Conservation (phyloP, 2,329 filamentous ascomycete species). For the Botrytis fabae region DNA sequence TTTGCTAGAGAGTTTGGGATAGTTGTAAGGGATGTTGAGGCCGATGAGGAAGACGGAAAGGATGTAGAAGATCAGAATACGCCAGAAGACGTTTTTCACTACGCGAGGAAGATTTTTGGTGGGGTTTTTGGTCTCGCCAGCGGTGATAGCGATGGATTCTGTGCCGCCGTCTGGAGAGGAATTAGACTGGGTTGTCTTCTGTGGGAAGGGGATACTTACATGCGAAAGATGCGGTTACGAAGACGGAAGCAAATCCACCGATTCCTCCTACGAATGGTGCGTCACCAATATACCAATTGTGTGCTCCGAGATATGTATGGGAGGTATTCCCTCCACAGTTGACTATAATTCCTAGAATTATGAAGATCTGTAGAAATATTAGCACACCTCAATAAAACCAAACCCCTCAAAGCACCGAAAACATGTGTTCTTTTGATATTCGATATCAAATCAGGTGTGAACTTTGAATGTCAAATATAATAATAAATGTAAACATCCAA, state of each 20-base stretch:
- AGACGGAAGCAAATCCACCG: slow-evolving; percentile 65
- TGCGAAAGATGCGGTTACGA: slow-evolving; percentile 61
- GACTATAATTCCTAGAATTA: slow-evolving; percentile 61
- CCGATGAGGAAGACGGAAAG: slow-evolving; percentile 56
- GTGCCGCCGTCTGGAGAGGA: slow-evolving; percentile 53
- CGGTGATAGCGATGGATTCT: slow-evolving; percentile 65
- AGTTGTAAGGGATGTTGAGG: slow-evolving; percentile 59
- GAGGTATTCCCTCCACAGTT: slow-evolving; percentile 57
- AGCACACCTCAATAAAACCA: neutral
- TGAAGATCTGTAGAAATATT: slow-evolving; percentile 51
- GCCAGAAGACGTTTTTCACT: slow-evolving; percentile 66
- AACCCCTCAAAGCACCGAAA: neutral
- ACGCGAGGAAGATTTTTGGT: slow-evolving; percentile 61
- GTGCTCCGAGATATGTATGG: slow-evolving; percentile 57
- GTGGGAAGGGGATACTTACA: slow-evolving; percentile 44
- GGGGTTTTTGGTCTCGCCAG: slow-evolving; percentile 65
- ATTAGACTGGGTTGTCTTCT: neutral
- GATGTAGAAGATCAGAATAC: slow-evolving; percentile 50
- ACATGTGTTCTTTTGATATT: neutral
- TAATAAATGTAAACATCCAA: neutral
- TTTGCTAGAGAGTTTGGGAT: slow-evolving; percentile 46
- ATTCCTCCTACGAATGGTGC: slow-evolving; percentile 66
- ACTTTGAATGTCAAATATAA: too few species aligned
- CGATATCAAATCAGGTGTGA: neutral
- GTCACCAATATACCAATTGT: slow-evolving; percentile 58